phyloP scores from a whole-genome alignment of 305 asterid species.

The Fraxinus dipetala region DNA sequence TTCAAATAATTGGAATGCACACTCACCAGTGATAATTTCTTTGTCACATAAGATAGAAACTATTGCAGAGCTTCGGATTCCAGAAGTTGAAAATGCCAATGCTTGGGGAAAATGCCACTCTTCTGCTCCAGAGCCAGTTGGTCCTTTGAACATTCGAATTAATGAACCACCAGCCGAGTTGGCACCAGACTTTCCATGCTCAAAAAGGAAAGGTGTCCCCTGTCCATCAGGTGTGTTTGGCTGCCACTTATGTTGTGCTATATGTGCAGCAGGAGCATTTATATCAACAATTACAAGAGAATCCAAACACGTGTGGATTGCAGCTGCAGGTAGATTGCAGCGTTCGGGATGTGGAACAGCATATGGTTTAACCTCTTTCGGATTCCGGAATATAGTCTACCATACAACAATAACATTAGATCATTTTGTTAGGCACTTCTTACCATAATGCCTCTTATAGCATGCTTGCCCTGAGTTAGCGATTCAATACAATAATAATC shows the following conservation, averaged over 20 bases:
- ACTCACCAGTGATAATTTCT: slow-evolving; percentile 90
- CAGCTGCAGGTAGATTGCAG: slow-evolving; percentile 98
- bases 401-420: slow-evolving; percentile 27
- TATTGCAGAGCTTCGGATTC: slow-evolving; percentile 67
- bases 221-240: slow-evolving; percentile 99
- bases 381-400: slow-evolving; percentile 96
- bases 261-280: slow-evolving; percentile 89
- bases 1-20: slow-evolving; percentile 7
- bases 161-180: slow-evolving; percentile 79
- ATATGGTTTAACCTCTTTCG: slow-evolving; percentile 75
- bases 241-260: slow-evolving; percentile 98
- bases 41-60: slow-evolving; percentile 79
- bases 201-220: slow-evolving; percentile 93
- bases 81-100: slow-evolving; percentile 74
- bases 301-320: slow-evolving; percentile 84
- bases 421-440: background rate
- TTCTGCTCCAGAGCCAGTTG: slow-evolving; percentile 64
- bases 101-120: slow-evolving; percentile 90
- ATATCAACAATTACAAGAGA: slow-evolving; percentile 75
- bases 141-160: slow-evolving; percentile 95
- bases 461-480: background rate
- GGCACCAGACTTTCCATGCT: slow-evolving; percentile 78
- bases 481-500: slow-evolving; percentile 9
- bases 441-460: slow-evolving; percentile 7
- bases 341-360: slow-evolving; percentile 81